phyloP scores from a whole-genome alignment of 805 yeast species.

The Kazachstania taianensis region DNA sequence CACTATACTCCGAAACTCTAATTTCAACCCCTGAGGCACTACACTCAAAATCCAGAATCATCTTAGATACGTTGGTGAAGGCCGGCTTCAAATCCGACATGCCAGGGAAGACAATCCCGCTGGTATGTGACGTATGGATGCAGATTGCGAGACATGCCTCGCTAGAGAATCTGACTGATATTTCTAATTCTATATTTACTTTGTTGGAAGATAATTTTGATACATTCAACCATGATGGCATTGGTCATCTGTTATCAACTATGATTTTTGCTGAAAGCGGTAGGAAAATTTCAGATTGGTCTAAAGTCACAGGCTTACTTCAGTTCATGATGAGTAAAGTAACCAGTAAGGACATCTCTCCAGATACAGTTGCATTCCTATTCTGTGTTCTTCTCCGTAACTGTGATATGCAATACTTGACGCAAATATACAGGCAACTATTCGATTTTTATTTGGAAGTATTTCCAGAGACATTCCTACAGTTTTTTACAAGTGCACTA shows the following conservation, averaged over 20 bases:
- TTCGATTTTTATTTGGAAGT: constrained; percentile 32
- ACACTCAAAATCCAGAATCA: constrained; percentile 57
- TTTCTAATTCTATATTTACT: constrained; percentile 33
- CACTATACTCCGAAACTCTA: constrained; percentile 62
- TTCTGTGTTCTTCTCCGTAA: constrained; percentile 46
- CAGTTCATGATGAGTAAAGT: constrained; percentile 8
- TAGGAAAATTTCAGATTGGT: constrained; percentile 49
- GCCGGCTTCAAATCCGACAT: constrained; percentile 12
- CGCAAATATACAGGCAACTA: constrained; percentile 37
- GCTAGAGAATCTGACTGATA: constrained; percentile 34
- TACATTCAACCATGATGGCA: constrained; percentile 20
- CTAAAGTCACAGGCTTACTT: constrained; percentile 7
- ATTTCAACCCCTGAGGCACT: constrained; percentile 60
- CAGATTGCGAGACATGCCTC: constrained; percentile 45
- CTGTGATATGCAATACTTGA: constrained; percentile 38
- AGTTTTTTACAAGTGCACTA: constrained; percentile 30
- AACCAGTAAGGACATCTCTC: constrained; percentile 4
- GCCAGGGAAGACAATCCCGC: constrained; percentile 25
- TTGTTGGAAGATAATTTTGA: constrained; percentile 12
- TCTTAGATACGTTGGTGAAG: constrained; percentile 38
- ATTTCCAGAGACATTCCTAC: constrained; percentile 39
- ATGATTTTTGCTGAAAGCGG: constrained; percentile 64
- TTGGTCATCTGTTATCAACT: constrained; percentile 36
- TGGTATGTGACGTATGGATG: constrained; percentile 51
- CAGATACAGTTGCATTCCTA: constrained; percentile 34